Conservation (phyloP, 805 yeast genomes). For the Lachancea nothofagi region DNA sequence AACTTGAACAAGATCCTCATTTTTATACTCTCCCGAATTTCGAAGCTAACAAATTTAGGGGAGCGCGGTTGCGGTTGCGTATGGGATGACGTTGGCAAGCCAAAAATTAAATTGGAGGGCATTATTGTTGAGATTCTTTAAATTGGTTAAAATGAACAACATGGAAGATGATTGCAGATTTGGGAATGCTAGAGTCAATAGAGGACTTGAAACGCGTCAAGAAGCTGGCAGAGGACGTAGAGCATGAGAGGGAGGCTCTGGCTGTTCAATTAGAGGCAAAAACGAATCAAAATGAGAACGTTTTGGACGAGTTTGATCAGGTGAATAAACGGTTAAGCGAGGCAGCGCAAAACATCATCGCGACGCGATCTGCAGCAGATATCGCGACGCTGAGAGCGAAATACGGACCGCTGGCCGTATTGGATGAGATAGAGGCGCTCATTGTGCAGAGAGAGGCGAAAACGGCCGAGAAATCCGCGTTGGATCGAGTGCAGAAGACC, state of each 20-base stretch:
- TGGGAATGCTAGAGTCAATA: constrained; percentile 16
- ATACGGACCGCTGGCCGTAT: constrained; percentile 19
- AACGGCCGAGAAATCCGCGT: constrained; percentile 15
- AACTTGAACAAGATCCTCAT: neutral
- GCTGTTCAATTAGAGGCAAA: constrained; percentile 16
- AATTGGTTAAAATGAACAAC: neutral
- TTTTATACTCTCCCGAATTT: constrained; percentile 1
- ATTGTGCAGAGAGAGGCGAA: constrained; percentile 5
- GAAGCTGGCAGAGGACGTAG: constrained; percentile 23
- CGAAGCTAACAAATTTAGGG: neutral
- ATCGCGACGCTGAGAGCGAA: constrained; percentile 16
- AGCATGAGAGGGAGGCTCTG: constrained; percentile 20
- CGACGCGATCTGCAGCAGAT: constrained; percentile 12
- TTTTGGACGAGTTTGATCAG: constrained; percentile 16
- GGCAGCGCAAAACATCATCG: constrained; percentile 12
- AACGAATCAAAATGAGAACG: constrained; percentile 16
- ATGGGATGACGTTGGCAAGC: neutral
- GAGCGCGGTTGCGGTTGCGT: constrained; percentile 2
- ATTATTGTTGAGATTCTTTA: neutral
- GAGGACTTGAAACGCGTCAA: constrained; percentile 28
- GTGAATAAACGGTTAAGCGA: constrained; percentile 6
- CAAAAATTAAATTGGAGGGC: neutral
- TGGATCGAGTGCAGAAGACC: constrained; percentile 14
- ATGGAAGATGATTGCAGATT: neutral
- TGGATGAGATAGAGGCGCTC: constrained; percentile 9